Conservation (phyloP, 495 filamentous ascomycete species). For the Corynascus novoguineensis region DNA sequence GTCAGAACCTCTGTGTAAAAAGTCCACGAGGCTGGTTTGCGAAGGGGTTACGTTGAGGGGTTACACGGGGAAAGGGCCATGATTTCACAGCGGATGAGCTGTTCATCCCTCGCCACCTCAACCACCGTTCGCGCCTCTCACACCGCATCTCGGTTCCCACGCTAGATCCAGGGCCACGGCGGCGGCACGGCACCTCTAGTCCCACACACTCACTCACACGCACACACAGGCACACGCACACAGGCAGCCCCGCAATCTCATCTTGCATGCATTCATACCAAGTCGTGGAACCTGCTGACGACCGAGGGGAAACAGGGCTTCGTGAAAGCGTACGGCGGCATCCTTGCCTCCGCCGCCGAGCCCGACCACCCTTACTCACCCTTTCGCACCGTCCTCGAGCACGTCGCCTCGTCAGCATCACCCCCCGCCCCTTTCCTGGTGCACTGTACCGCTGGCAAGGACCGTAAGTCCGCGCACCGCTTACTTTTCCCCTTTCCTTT, state of each 20-base stretch:
- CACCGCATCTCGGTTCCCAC: no score
- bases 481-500: neutral
- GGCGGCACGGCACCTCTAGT: no score
- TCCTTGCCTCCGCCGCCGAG: slow-evolving; percentile 38
- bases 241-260: neutral
- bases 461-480: slow-evolving; percentile 19
- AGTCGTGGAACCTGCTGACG: neutral
- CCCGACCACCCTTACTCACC: slow-evolving; percentile 32
- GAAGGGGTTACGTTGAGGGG: neutral
- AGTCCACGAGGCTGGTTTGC: neutral
- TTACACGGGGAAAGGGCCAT: neutral
- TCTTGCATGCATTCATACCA: neutral
- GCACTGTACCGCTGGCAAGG: slow-evolving; percentile 37
- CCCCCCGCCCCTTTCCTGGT: slow-evolving; percentile 31
- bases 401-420: slow-evolving; percentile 31
- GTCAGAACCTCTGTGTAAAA: neutral
- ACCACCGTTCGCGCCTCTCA: no score
- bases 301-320: slow-evolving; percentile 43
- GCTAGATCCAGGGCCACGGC: no score
- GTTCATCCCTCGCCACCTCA: neutral
- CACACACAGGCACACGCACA: neutral
- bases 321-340: slow-evolving; percentile 48
- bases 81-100: neutral
- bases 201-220: no score
- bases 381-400: slow-evolving; percentile 39